Evolutionary conservation across 106 monocot species (phyloP), one percentile per base, ranked within the genome.

Genomic region (Alisma plantagoaquatica): DNA sequence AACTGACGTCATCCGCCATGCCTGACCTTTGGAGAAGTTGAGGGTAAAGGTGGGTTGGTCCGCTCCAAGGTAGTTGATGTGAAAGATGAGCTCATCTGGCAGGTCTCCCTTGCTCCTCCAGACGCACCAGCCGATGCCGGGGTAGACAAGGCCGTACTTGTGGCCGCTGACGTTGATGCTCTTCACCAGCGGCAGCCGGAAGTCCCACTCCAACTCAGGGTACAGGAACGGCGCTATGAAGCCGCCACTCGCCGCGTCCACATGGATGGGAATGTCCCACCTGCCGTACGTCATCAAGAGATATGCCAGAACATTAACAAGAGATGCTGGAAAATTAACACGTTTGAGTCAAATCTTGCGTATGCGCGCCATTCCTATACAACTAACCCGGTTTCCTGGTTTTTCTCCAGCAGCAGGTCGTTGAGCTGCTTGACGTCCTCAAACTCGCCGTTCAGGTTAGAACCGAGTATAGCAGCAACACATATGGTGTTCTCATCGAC

Each of bases 11-110:
- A 46, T 6, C 45, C 0, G n/a, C n/a, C n/a, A n/a, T n/a, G n/a
- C n/a, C n/a, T n/a, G n/a, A 75, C 90, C 87, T 80, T 94, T 94
- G 46, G 93, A 94, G 66, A 94, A 94, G 63, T 94, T 94, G 66
- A 94, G 80, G 15, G 93, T 94, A 77, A 94, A 94, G 16, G 93
- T 94, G 12, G 87, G 93, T 56, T 94, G 93, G 29, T 94, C 93
- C 0, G 83, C 72, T 11, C 93, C 93, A 8, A 94, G 80, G 29
- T 87, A 83, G 60, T 87, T 94, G 48, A 87, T 87, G 50, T 94
- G 93, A 43, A 94, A 94, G 68, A 94, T 70, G 62, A 94, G 87
- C 38, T 94, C 93, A 23, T 94, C 93, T 0, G 93, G 93, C 48
- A 94, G 54, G 56, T 94, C 80, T 50, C 81, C 87, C 61, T 84